Evolutionary conservation across 495 filamentous ascomycete genomes (phyloP).

Genomic region (Sabuloglossum arenarium): DNA sequence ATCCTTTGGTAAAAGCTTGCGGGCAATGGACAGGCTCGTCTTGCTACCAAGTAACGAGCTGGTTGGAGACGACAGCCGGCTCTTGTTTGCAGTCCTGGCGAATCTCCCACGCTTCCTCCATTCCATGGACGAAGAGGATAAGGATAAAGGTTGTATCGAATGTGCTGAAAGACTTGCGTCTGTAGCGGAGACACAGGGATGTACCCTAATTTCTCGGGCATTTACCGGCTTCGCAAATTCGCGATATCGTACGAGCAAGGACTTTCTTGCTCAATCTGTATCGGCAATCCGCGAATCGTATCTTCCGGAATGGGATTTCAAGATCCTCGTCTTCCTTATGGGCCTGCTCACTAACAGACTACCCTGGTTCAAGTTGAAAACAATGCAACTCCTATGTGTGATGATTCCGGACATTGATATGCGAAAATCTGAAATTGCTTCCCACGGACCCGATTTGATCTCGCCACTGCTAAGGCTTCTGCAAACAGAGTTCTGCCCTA

Average conservation of each 20-base stretch:
- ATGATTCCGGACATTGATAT: constrained; percentile 86
- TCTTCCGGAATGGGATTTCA: constrained; percentile 67
- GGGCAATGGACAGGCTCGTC: constrained; percentile 55
- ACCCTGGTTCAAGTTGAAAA: constrained; percentile 77
- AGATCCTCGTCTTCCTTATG: constrained; percentile 73
- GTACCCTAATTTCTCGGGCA: constrained; percentile 30
- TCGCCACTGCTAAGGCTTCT: constrained; percentile 78
- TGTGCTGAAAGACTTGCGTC: constrained; percentile 48
- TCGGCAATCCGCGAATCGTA: constrained; percentile 57
- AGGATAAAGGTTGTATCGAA: constrained; percentile 30
- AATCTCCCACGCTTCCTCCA: constrained; percentile 79
- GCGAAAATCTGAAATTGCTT: constrained; percentile 72
- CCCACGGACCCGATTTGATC: constrained; percentile 84
- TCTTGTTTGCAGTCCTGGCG: constrained; percentile 68
- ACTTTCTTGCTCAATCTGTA: constrained; percentile 59
- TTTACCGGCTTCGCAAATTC: constrained; percentile 49
- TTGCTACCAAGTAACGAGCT: constrained; percentile 60
- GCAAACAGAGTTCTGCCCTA: constrained; percentile 82
- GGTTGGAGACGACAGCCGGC: constrained; percentile 57
- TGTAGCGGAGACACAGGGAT: constrained; percentile 49
- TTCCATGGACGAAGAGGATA: constrained; percentile 44
- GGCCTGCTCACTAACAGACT: constrained; percentile 75
- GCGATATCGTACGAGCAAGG: constrained; percentile 46
- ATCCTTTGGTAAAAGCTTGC: constrained; percentile 56
- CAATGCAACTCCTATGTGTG: constrained; percentile 71